Conservation (phyloP, 2,329 filamentous ascomycete species). For the Parastagonospora avenae region DNA sequence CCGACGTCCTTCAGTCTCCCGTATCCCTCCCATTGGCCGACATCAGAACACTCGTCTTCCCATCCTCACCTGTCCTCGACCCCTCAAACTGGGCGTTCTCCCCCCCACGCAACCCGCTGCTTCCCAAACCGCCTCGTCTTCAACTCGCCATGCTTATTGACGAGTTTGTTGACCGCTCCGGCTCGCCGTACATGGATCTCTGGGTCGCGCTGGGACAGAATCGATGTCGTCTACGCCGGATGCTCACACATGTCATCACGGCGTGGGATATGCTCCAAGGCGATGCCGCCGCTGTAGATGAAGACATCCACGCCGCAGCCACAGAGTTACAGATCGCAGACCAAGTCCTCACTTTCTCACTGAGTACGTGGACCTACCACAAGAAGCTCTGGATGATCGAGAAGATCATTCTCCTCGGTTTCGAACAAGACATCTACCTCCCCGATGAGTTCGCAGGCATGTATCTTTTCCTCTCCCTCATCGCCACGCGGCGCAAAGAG, state of each 20-base stretch:
- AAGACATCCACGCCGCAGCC: constrained; percentile 49
- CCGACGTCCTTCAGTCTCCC: constrained; percentile 67
- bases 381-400: constrained; percentile 91
- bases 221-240: constrained; percentile 83
- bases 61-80: constrained; percentile 72
- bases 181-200: constrained; percentile 78
- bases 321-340: constrained; percentile 32
- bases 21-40: constrained; percentile 81
- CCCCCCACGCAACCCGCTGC: constrained; percentile 40
- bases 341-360: constrained; percentile 68
- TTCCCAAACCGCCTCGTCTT: constrained; percentile 73
- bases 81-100: constrained; percentile 78
- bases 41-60: constrained; percentile 76
- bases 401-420: constrained; percentile 86
- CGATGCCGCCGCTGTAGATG: constrained; percentile 62
- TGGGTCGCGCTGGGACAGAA: constrained; percentile 89
- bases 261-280: constrained; percentile 85
- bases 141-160: constrained; percentile 73
- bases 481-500: constrained; percentile 28
- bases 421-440: constrained; percentile 90
- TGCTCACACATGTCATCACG: constrained; percentile 80
- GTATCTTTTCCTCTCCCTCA: constrained; percentile 68
- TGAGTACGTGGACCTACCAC: constrained; percentile 88
- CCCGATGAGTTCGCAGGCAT: constrained; percentile 82
- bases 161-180: constrained; percentile 61